Evolutionary conservation across 805 yeast species (phyloP).

Genomic region (Metschnikowia lachancei): DNA sequence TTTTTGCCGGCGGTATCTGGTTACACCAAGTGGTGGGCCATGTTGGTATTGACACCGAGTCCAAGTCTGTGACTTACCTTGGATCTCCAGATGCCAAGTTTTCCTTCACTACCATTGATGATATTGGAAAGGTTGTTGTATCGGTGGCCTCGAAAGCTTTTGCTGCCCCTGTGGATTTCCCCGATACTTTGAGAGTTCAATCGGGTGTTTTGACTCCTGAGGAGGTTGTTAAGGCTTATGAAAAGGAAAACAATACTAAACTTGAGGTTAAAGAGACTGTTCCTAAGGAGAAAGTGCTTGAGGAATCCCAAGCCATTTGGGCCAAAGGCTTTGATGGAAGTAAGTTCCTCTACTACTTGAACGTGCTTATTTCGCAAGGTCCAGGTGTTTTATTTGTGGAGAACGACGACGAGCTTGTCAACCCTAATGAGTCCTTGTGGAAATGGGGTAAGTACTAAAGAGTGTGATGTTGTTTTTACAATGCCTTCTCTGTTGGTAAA

Average conservation of each 20-base stretch:
- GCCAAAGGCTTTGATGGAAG: constrained; percentile 26
- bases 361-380: constrained; percentile 33
- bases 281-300: constrained; percentile 27
- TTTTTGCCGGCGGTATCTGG: constrained; percentile 33
- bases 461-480: too few species aligned
- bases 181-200: constrained; percentile 42
- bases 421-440: constrained; percentile 44
- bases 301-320: constrained; percentile 28
- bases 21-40: constrained; percentile 22
- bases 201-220: constrained; percentile 41
- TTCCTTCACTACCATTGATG: constrained; percentile 23
- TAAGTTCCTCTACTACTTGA: constrained; percentile 40
- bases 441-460: constrained; percentile 41
- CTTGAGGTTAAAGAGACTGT: constrained; percentile 25
- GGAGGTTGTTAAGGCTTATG: constrained; percentile 40
- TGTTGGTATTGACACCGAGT: constrained; percentile 34
- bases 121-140: constrained; percentile 47
- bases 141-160: constrained; percentile 34
- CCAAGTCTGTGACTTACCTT: constrained; percentile 35
- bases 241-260: constrained; percentile 34
- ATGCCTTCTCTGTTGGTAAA: too few species aligned
- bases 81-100: constrained; percentile 39
- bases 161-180: constrained; percentile 31
- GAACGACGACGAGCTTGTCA: constrained; percentile 42
- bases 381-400: constrained; percentile 33